Base-by-base conservation (phyloP, 1,139 yeast species). In the Kodamaea sp. region DNA sequence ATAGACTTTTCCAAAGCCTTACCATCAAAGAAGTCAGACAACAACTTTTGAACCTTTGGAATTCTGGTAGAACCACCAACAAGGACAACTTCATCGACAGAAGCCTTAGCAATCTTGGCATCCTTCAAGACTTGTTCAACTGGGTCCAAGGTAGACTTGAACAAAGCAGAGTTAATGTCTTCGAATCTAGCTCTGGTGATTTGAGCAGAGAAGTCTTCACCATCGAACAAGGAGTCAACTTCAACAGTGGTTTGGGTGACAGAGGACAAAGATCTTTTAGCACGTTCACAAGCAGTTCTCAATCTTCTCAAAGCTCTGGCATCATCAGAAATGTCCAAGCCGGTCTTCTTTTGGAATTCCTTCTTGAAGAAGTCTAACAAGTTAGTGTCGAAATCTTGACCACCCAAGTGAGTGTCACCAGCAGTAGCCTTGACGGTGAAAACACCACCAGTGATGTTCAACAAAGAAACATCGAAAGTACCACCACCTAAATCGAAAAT, bases 41-140 rank as follows among this genome's bases (percentile, higher is more conserved):
- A 88, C 65, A 90, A 81, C 76, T 90, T 88, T 80, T 92, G 97
- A 66, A 90, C 86, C 81, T 89, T 89, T 79, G 97, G 97, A 78
- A 90, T 90, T 85, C 97, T 90, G 72, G 98, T 90, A 55, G 98
- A 90, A 81, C 98, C 98, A 84, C 98, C 98, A 60, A 90, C 98
- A 58, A 90, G 80, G 67, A 90, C 98, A 67, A 90, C 90, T 77
- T 90, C 97, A 69, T 92, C 84, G 61, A 92, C 92, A 58, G 78
- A 78, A 48, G 90, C 71, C 83, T 90, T 90, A 72, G 84, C 77
- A 62, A 87, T 76, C 81, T 88, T 87, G 60, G 97, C 84, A 70
- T 90, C 97, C 76, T 85, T 86, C 73, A 90, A 82, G 61, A 92
- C 97, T 80, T 88, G 89, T 79, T 90, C 97, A 66, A 90, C 97